phyloP scores from a whole-genome alignment of 371 early-diverging fungal species.

The Massospora cicadina region DNA sequence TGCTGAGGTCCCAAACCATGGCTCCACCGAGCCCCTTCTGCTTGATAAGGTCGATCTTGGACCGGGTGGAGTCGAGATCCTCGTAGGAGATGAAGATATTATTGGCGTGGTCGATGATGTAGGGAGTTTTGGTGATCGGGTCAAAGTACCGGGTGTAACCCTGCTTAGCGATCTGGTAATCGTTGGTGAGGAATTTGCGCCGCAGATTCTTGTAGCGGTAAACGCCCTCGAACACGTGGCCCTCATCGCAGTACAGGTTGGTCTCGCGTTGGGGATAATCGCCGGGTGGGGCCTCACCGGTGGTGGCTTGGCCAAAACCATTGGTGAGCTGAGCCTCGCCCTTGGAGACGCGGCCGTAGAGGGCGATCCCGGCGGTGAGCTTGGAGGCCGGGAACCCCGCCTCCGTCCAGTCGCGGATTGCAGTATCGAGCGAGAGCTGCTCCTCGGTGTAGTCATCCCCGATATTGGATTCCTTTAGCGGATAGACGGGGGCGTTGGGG shows the following conservation, averaged over 20 bases:
- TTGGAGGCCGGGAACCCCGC: constrained; percentile 40
- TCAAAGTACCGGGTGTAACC: constrained; percentile 42
- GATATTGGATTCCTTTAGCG: constrained; percentile 17
- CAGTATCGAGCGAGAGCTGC: constrained; percentile 13
- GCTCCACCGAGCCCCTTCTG: constrained; percentile 33
- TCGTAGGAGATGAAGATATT: constrained; percentile 41
- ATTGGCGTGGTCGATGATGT: constrained; percentile 35
- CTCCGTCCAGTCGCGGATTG: constrained; percentile 26
- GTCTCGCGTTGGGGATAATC: constrained; percentile 35
- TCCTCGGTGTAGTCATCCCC: constrained; percentile 18
- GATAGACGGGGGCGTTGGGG: constrained; percentile 46
- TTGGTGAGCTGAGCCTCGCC: constrained; percentile 22
- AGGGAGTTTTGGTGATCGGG: constrained; percentile 36
- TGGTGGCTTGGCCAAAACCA: constrained; percentile 15
- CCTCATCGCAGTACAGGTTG: constrained; percentile 18
- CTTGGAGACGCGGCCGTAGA: constrained; percentile 43
- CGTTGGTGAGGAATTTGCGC: constrained; percentile 23
- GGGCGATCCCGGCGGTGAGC: constrained; percentile 40
- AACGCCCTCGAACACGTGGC: constrained; percentile 25
- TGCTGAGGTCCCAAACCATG: constrained; percentile 34
- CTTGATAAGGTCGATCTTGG: constrained; percentile 35
- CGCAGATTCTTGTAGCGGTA: constrained; percentile 50
- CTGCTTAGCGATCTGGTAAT: constrained; percentile 18
- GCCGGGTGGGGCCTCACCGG: constrained; percentile 19
- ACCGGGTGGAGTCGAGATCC: constrained; percentile 29